These are phyloP conservation scores for Calonectria leucothoes DNA, from an alignment of 2,329 filamentous ascomycete species.

Conservation along the genomic window DNA sequence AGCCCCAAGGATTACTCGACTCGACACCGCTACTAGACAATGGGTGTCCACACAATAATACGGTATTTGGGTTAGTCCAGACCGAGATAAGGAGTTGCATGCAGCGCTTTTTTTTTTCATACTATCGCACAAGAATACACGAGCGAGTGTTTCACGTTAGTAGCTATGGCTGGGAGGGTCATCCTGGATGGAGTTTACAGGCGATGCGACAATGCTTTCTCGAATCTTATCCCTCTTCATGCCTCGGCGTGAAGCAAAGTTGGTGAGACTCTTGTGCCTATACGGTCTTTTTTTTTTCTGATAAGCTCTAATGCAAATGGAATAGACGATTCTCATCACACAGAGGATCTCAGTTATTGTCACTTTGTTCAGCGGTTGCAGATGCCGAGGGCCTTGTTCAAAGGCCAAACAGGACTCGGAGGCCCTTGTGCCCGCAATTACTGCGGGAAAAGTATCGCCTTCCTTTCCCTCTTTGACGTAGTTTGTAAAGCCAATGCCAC, in stretches of 20 bases:
- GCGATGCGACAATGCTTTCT: neutral
- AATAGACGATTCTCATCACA: conserved; percentile 11
- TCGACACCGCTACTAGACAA: conserved; percentile 38
- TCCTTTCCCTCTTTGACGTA: neutral
- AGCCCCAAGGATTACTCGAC: conserved; percentile 79
- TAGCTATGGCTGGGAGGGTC: neutral
- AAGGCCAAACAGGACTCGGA: neutral
- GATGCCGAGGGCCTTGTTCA: neutral
- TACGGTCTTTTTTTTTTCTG: neutral
- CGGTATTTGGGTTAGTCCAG: neutral
- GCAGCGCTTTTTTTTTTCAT: neutral
- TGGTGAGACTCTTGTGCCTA: conserved; percentile 18
- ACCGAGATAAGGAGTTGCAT: neutral
- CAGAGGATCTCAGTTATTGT: neutral
- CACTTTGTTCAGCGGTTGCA: neutral
- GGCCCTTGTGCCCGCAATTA: neutral
- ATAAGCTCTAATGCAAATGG: conserved; percentile 13
- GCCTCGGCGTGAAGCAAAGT: conserved; percentile 4
- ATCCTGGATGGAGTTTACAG: neutral
- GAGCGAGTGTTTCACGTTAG: neutral
- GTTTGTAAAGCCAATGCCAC: neutral
- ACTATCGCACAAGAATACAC: neutral
- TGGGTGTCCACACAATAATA: neutral
- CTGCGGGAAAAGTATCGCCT: neutral
- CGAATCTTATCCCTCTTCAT: neutral